Percentiles rank a stretch among this genome's conserved stretches.
These are phyloP conservation scores for Entomortierella chlamydospora DNA, from an alignment of 192 early-diverging fungal species.

Conservation along the genomic window DNA sequence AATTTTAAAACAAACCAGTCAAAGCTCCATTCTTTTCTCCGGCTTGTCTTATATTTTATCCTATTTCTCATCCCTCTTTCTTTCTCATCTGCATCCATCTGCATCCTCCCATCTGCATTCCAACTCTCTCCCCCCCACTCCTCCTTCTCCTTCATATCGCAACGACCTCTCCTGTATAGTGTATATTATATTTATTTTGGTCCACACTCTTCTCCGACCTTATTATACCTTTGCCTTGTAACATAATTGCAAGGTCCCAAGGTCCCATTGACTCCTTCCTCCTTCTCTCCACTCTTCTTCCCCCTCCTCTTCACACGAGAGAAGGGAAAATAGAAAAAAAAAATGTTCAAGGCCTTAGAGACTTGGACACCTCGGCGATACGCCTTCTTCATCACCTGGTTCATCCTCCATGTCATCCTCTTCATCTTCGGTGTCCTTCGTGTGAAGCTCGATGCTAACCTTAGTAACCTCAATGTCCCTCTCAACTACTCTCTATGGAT, in stretches of 20 bases:
- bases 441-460: conserved; percentile 60
- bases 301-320: too few species aligned
- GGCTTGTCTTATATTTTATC: too few species aligned
- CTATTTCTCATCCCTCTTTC: too few species aligned
- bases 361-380: conserved; percentile 49
- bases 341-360: conserved; percentile 43
- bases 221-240: too few species aligned
- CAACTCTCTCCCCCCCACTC: background rate
- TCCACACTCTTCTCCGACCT: background rate
- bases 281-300: background rate
- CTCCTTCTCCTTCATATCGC: background rate
- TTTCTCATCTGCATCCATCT: too few species aligned
- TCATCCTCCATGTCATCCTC: conserved; percentile 55
- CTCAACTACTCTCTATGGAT: conserved; percentile 61
- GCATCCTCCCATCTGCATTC: too few species aligned
- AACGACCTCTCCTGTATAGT: background rate
- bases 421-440: conserved; percentile 65
- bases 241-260: too few species aligned
- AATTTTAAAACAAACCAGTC: too few species aligned
- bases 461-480: conserved; percentile 58
- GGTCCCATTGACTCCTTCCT: background rate
- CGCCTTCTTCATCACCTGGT: conserved; percentile 49
- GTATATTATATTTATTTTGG: background rate
- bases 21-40: too few species aligned
- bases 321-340: background rate